Percentiles rank a stretch among this genome's conserved stretches.
These are phyloP conservation scores for Rhodotorula sp. DNA, from an alignment of 1,284 basidiomycete genomes.

Conservation along the genomic window DNA sequence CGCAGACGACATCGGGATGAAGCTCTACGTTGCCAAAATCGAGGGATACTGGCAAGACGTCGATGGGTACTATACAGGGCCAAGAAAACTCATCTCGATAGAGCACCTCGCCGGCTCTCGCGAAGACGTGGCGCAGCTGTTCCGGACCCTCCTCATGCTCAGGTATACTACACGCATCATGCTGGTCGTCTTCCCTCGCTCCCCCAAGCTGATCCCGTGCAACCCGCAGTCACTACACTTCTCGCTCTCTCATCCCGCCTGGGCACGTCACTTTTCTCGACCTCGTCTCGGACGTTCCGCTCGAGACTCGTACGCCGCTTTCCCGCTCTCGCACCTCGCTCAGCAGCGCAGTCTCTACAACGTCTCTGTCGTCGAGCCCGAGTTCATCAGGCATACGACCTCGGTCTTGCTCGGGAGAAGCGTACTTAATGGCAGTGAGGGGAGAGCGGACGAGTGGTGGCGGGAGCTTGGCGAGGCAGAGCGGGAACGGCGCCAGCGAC, in stretches of 20 bases:
- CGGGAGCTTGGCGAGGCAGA: background rate
- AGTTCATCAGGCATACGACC: conserved; percentile 17
- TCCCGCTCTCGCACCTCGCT: conserved; percentile 31
- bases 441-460: conserved; percentile 20
- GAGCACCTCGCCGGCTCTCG: conserved; percentile 11
- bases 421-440: background rate
- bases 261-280: conserved; percentile 15
- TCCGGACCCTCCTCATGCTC: conserved; percentile 19
- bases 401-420: conserved; percentile 15
- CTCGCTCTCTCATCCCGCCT: conserved; percentile 19
- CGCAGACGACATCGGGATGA: conserved; percentile 26
- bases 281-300: conserved; percentile 7
- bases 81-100: conserved; percentile 27
- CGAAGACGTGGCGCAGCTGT: conserved; percentile 5
- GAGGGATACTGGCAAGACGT: conserved; percentile 42
- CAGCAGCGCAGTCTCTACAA: background rate
- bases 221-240: conserved; percentile 16
- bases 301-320: conserved; percentile 13
- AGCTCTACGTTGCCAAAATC: conserved; percentile 20
- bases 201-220: no score
- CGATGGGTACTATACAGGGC: conserved; percentile 32
- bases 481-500: background rate
- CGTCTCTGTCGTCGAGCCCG: conserved; percentile 28
- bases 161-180: background rate
- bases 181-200: no score